These are phyloP conservation scores for Gloeopeniophorella convolvens DNA, from an alignment of 768 basidiomycete genomes.

Conservation along the genomic window DNA sequence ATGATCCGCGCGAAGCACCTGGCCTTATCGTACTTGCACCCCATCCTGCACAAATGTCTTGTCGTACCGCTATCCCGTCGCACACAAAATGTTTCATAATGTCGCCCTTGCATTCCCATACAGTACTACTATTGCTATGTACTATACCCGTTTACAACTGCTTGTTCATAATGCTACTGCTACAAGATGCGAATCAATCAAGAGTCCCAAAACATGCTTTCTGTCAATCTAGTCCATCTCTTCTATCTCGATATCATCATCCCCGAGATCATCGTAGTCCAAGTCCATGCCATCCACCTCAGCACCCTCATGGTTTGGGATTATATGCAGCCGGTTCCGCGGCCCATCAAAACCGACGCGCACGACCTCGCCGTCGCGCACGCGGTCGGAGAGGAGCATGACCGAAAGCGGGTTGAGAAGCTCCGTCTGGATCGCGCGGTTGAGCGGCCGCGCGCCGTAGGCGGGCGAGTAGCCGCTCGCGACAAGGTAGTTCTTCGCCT, in stretches of 20 bases:
- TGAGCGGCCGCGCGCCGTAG: conserved; percentile 91
- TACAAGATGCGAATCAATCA: background rate
- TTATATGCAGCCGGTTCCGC: conserved; percentile 66
- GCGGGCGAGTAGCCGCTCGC: conserved; percentile 72
- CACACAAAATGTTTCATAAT: too few species aligned
- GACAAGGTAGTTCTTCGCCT: conserved; percentile 67
- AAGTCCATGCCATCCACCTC: conserved; percentile 47
- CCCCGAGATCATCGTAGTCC: conserved; percentile 44
- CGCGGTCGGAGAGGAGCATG: conserved; percentile 74
- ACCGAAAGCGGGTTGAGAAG: conserved; percentile 87
- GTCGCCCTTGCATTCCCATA: too few species aligned
- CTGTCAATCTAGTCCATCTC: conserved; percentile 56
- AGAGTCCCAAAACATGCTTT: background rate
- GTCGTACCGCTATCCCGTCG: too few species aligned
- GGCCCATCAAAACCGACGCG: conserved; percentile 73
- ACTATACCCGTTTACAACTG: background rate
- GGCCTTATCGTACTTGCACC: too few species aligned
- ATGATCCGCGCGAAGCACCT: background rate
- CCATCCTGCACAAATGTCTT: too few species aligned
- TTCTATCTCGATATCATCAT: conserved; percentile 57
- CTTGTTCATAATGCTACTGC: background rate
- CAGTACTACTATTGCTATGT: background rate
- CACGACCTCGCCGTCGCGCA: conserved; percentile 77
- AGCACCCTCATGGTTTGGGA: conserved; percentile 74
- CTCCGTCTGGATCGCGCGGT: conserved; percentile 86